phyloP scores from a whole-genome alignment of 305 asterid genomes.

The Fraxinus sp. region DNA sequence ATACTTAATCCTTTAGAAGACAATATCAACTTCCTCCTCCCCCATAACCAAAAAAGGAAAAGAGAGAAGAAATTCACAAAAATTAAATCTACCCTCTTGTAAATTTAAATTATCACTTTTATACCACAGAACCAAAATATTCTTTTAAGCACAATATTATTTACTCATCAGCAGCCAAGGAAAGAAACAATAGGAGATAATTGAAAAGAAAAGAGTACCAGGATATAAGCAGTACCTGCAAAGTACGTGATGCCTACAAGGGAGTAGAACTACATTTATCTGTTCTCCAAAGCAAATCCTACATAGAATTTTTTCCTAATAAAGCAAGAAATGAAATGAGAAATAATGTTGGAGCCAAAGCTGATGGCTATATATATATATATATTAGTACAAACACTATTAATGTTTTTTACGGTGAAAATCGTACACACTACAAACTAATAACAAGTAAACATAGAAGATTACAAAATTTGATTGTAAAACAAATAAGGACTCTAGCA shows the following conservation, averaged over 20 bases:
- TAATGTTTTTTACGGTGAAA: not conserved
- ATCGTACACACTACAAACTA: not conserved
- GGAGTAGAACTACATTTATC: constrained; percentile 79
- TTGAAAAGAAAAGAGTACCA: not conserved
- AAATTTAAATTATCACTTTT: not conserved
- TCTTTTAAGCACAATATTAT: not conserved
- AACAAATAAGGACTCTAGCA: not conserved
- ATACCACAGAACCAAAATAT: not conserved
- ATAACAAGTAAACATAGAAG: not conserved
- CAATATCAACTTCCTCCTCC: not conserved
- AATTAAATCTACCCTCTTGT: not conserved
- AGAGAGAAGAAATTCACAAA: not conserved
- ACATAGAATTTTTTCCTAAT: constrained; percentile 87
- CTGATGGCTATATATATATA: not conserved
- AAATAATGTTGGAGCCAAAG: not conserved
- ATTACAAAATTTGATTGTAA: not conserved
- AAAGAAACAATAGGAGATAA: not conserved
- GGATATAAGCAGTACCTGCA: constrained; percentile 65
- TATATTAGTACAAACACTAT: not conserved
- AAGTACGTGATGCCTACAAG: constrained; percentile 85
- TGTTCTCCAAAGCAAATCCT: constrained; percentile 91
- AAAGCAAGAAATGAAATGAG: constrained; percentile 21
- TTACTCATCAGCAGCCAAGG: not conserved
- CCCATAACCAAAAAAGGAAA: not conserved
- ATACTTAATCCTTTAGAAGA: not conserved